Conservation (phyloP, 495 filamentous ascomycete species). For the Aspergillus leporis region DNA sequence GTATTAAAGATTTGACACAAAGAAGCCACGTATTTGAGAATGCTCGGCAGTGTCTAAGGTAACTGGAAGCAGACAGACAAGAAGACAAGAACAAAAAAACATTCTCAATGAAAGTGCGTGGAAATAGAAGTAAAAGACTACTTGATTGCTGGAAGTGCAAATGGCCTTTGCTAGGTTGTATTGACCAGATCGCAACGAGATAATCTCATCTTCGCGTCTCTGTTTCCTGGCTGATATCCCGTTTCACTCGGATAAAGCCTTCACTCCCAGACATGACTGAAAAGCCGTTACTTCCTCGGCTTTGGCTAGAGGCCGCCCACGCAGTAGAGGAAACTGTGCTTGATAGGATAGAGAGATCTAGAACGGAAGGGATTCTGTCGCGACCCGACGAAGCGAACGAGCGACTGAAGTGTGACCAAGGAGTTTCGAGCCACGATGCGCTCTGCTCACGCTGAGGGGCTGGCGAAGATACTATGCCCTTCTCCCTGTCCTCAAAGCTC, state of each 20-base stretch:
- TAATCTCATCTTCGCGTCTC: constrained; percentile 28
- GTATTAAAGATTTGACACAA: not conserved
- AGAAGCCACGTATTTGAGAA: too few species aligned
- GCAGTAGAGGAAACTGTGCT: constrained; percentile 40
- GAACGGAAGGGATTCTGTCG: constrained; percentile 20
- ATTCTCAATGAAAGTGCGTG: not conserved
- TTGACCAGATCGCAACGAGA: not conserved
- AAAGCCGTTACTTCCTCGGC: constrained; percentile 27
- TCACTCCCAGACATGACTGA: constrained; percentile 7
- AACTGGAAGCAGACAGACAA: not conserved
- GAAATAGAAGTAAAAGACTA: not conserved
- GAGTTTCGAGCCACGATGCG: constrained; percentile 19
- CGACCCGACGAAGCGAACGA: constrained; percentile 5
- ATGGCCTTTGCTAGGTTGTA: not conserved
- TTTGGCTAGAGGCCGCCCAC: constrained; percentile 35
- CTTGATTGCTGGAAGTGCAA: not conserved
- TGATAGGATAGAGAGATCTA: constrained; percentile 21
- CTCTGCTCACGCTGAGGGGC: not conserved
- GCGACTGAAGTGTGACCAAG: constrained; percentile 17
- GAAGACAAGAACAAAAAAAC: not conserved
- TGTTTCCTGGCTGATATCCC: constrained; percentile 42
- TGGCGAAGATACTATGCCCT: constrained; percentile 13
- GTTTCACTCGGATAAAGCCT: constrained; percentile 39
- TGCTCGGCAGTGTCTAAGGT: too few species aligned
- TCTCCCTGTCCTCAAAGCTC: constrained; percentile 28